Evolutionary conservation across 352 stramenopile genomes (phyloP).

Genomic region (Elongisporangium anandrum): DNA sequence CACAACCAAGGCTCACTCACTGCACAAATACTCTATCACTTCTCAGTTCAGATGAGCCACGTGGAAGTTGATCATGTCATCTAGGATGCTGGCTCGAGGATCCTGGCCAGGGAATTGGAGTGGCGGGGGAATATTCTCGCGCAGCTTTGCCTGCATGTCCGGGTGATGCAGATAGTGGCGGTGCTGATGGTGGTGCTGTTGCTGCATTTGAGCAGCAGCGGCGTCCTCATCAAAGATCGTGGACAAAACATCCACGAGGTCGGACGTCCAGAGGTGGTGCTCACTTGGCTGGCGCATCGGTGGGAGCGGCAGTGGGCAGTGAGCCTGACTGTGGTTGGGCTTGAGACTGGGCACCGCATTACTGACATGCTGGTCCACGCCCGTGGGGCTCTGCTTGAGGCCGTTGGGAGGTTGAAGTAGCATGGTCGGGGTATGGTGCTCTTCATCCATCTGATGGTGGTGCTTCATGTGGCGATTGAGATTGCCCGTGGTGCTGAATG

Average conservation of each 20-base stretch:
- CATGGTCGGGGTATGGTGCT: not conserved
- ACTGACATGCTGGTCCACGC: constrained; percentile 10
- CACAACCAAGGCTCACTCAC: not conserved
- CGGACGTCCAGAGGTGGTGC: not conserved
- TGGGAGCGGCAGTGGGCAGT: not conserved
- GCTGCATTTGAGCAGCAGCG: not conserved
- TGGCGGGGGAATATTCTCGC: not conserved
- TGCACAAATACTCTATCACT: constrained; percentile 4
- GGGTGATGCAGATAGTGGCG: constrained; percentile 1
- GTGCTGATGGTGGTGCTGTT: not conserved
- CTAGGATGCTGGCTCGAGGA: constrained; percentile 20
- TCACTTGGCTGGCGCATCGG: not conserved
- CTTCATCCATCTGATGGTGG: constrained; percentile 14
- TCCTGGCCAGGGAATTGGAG: not conserved
- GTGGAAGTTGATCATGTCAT: constrained; percentile 50
- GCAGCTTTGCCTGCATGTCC: constrained; percentile 8
- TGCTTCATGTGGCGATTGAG: constrained; percentile 45
- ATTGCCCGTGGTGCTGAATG: constrained; percentile 51
- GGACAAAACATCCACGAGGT: constrained; percentile 23
- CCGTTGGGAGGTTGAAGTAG: constrained; percentile 1
- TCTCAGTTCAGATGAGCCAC: constrained; percentile 28
- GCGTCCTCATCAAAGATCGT: constrained; percentile 35
- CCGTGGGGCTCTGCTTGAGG: constrained; percentile 12
- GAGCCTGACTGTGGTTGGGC: not conserved
- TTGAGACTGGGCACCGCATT: not conserved